phyloP scores from a whole-genome alignment of 1,284 basidiomycete genomes.

The Calocybe gambosa region DNA sequence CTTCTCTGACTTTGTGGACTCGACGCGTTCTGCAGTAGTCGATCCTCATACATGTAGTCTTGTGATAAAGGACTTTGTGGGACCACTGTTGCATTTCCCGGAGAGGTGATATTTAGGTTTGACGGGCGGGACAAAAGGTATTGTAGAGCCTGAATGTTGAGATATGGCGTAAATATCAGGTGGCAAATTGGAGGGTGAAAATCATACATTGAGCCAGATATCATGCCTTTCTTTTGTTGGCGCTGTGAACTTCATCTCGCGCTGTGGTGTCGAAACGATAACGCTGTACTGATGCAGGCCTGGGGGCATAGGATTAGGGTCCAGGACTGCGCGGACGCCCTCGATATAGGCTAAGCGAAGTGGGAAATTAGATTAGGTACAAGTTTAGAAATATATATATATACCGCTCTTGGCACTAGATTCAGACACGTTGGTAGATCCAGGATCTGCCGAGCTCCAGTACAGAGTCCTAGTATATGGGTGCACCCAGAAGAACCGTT shows the following conservation, averaged over 20 bases:
- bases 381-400: conserved; percentile 28
- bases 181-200: conserved; percentile 1
- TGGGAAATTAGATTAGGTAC: conserved; percentile 6
- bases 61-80: conserved; percentile 52
- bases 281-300: conserved; percentile 92
- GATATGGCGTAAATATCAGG: background rate
- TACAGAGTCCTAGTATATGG: conserved; percentile 98
- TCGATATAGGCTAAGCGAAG: conserved; percentile 83
- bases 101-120: conserved; percentile 35
- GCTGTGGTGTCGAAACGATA: conserved; percentile 85
- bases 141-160: conserved; percentile 62
- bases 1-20: conserved; percentile 72
- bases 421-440: conserved; percentile 80
- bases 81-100: conserved; percentile 34
- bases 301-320: conserved; percentile 89
- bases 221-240: conserved; percentile 93
- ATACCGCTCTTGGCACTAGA: conserved; percentile 94
- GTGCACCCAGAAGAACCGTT: conserved; percentile 99
- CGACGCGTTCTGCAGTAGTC: conserved; percentile 37
- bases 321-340: conserved; percentile 83
- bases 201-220: conserved; percentile 83
- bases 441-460: conserved; percentile 95
- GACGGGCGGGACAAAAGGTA: conserved; percentile 75
- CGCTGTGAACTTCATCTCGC: conserved; percentile 98
- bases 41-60: conserved; percentile 51